These are phyloP conservation scores for Euphorbia lathyris DNA, from an alignment of 345 rosid species.

Conservation along the genomic window DNA sequence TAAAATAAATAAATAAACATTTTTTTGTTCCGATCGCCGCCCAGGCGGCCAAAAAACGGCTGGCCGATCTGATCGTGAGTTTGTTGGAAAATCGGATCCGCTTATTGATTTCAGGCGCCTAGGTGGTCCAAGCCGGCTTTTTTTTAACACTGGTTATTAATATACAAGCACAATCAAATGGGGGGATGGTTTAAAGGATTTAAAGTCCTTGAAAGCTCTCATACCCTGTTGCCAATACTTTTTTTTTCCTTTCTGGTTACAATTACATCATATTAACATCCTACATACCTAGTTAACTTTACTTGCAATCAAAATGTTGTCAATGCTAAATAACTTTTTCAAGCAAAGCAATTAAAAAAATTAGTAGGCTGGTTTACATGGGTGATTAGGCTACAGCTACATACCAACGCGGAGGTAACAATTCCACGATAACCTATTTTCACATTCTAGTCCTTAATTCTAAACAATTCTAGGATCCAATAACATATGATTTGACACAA, in stretches of 20 bases:
- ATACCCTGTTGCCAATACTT: neutral
- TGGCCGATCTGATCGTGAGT: no score
- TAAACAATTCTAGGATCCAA: neutral
- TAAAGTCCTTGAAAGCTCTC: neutral
- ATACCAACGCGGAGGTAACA: neutral
- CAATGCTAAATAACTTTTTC: neutral
- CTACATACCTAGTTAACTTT: neutral
- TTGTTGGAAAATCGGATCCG: no score
- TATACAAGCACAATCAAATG: neutral
- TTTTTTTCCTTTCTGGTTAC: neutral
- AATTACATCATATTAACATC: neutral
- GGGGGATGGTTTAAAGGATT: neutral
- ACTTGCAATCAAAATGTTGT: neutral
- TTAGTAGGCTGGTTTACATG: neutral
- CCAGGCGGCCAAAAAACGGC: no score
- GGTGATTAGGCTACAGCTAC: neutral
- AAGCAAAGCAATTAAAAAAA: neutral
- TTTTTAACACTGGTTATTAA: no score
- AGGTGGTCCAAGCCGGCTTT: no score
- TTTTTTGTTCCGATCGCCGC: no score
- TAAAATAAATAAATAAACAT: no score
- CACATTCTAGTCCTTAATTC: neutral
- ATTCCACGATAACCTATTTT: neutral
- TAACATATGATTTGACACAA: neutral
- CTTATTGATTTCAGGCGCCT: no score